Evolutionary conservation across 1,139 yeast species (phyloP), one percentile per base, ranked within the genome.

Genomic region (Lodderomyces jiufengensis): DNA sequence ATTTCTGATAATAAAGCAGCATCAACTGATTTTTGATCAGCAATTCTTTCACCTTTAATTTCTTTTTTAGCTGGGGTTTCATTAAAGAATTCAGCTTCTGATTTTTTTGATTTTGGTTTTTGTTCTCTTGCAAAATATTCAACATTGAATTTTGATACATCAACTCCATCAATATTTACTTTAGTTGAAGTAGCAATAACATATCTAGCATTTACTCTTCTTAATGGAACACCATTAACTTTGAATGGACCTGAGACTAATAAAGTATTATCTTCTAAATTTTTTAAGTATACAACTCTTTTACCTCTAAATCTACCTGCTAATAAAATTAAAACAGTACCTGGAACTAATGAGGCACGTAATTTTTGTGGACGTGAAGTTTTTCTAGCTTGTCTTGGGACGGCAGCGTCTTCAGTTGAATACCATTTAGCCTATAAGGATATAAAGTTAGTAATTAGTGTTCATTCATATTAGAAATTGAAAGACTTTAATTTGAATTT

Each of bases 251-350:
- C 99, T 49, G 97, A 76, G 53, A 92, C 96, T 68, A 92, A 85
- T 65, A 94, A 80, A 54, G 97, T 92, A 90, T 86, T 87, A 83
- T 94, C 98, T 77, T 88, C 97, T 69, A 94, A 82, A 75, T 84
- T 76, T 85, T 92, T 92, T 70, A 92, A 84, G 88, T 84, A 86
- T 51, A 92, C 97, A 61, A 92, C 98, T 79, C 99, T 92, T 88
- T 92, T 94, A 71, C 99, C 99, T 78, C 98, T 86, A 95, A 88
- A 92, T 77, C 97, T 90, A 71, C 99, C 98, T 64, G 98, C 97
- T 72, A 94, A 83, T 70, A 92, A 80, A 73, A 92, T 92, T 70
- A 92, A 80, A 59, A 92, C 97, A 65, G 98, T 85, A 72, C 98
- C 98, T 73, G 97, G 97, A 57, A 86, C 95, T 66, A 92, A 80